These are phyloP conservation scores for Arabidopsis lyrata DNA, from an alignment of 441 rosid genomes.

Conservation along the genomic window DNA sequence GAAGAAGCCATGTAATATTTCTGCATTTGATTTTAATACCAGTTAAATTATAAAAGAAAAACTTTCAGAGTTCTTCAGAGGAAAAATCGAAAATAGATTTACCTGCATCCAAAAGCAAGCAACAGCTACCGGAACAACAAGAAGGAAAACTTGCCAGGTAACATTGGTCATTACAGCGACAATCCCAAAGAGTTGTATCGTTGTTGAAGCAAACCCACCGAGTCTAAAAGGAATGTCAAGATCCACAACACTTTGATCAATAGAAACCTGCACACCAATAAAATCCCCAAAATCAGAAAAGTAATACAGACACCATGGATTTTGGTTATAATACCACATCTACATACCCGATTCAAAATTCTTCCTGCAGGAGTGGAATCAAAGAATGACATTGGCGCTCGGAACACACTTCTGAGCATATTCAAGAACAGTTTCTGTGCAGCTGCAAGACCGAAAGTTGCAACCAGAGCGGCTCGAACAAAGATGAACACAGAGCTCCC, in stretches of 20 bases:
- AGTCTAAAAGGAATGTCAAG: conserved; percentile 99
- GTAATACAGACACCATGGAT: conserved; percentile 2
- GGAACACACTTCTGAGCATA: conserved; percentile 95
- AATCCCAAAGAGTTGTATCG: conserved; percentile 96
- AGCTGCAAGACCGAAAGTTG: conserved; percentile 98
- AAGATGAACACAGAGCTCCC: conserved; percentile 98
- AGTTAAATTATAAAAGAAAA: neutral
- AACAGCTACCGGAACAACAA: conserved; percentile 94
- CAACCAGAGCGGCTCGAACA: conserved; percentile 97
- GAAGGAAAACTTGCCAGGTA: conserved; percentile 99
- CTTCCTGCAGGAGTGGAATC: conserved; percentile 99
- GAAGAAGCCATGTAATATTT: conserved; percentile 99
- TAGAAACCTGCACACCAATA: conserved; percentile 73
- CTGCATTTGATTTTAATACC: conserved; percentile 61
- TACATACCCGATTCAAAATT: conserved; percentile 91
- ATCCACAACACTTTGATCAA: conserved; percentile 99
- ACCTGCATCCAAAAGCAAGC: conserved; percentile 99
- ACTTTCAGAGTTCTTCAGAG: neutral
- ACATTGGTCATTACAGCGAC: conserved; percentile 96
- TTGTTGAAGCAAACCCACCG: conserved; percentile 99
- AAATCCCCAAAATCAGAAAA: conserved; percentile 14
- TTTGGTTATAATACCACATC: conserved; percentile 11
- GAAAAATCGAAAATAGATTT: neutral
- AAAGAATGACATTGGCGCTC: conserved; percentile 99
- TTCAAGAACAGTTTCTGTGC: conserved; percentile 92